Conservation (phyloP, 495 filamentous ascomycete species). For the Filosporella fistucella region DNA sequence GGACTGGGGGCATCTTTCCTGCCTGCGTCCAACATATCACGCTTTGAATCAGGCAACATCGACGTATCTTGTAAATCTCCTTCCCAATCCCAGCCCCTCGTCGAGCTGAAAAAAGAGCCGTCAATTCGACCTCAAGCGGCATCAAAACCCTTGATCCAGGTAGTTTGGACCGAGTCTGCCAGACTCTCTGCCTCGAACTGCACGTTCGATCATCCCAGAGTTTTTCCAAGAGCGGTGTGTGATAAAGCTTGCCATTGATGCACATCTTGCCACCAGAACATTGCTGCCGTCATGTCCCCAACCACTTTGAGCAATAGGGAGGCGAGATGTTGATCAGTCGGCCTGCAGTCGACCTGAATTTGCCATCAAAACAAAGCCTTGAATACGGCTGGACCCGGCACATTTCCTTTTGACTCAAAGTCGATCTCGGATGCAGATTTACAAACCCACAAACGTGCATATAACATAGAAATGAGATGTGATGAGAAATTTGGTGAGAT, state of each 20-base stretch:
- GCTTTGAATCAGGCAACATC: constrained; percentile 16
- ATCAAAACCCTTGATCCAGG: constrained; percentile 20
- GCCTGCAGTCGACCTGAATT: background rate
- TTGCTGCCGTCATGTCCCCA: constrained; percentile 1
- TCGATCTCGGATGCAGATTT: constrained; percentile 4
- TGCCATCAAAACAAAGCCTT: background rate
- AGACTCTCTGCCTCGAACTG: constrained; percentile 14
- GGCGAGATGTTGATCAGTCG: constrained; percentile 4
- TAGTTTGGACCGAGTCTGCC: constrained; percentile 1
- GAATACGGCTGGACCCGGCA: background rate
- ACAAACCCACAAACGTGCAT: constrained; percentile 1
- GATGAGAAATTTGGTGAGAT: constrained; percentile 14
- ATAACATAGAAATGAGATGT: constrained; percentile 21
- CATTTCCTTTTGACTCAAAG: background rate
- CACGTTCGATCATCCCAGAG: constrained; percentile 4
- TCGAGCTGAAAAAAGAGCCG: background rate
- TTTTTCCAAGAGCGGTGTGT: constrained; percentile 11
- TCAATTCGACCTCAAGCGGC: too few relatives aligned
- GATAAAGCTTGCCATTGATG: constrained; percentile 11
- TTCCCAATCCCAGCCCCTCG: constrained; percentile 13
- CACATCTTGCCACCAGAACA: constrained; percentile 18
- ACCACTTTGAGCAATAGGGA: constrained; percentile 11
- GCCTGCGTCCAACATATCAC: constrained; percentile 13
- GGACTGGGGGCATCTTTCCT: constrained; percentile 6
- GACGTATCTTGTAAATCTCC: constrained; percentile 1